Evolutionary conservation across 257 asterid species (phyloP), one percentile per base, ranked within the genome.

Genomic region (Ehretia macrophylla): DNA sequence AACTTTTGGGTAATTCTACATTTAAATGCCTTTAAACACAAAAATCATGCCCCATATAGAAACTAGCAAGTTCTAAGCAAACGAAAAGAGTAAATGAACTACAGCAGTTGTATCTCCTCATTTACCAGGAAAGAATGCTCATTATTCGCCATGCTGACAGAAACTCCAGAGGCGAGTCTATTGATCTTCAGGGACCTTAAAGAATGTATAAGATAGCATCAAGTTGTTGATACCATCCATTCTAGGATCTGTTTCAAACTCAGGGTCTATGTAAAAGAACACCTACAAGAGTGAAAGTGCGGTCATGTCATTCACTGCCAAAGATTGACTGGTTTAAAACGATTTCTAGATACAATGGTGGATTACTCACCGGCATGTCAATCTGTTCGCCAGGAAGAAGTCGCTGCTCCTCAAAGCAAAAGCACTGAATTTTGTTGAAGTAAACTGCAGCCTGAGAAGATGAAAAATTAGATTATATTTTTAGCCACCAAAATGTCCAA

Each of bases 331-430:
- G 3, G n/a, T 44, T n/a, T 10, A 59, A 14, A 27, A 49, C 6
- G 35, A 27, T 27, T 27, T 27, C 35, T 27, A 27, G 35, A 27
- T 27, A 27, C 35, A n/a, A 52, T 9, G 66, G 14, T 48, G 51
- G 32, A 58, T n/a, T 49, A 73, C 92, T 73, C 55, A 87, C 96
- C 11, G 95, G 97, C 97, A 90, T 90, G 81, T 87, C 96, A 46
- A 87, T 87, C 65, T 79, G 95, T 77, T 90, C 97, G 50, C 97
- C 95, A 0, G 97, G 97, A 59, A 90, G 93, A 61, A 90, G 88
- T 0, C 86, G 82, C 35, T 90, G 97, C 70, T 90, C 97, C 73
- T 90, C 97, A 56, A 87, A 90, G 81, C 96, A 90, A 69, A 90
- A 90, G 70, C 97, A 90, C 56, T 90, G 97, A 66, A 90, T 87